phyloP scores from a whole-genome alignment of 2,329 filamentous ascomycete species.

The Shiraia sp. region DNA sequence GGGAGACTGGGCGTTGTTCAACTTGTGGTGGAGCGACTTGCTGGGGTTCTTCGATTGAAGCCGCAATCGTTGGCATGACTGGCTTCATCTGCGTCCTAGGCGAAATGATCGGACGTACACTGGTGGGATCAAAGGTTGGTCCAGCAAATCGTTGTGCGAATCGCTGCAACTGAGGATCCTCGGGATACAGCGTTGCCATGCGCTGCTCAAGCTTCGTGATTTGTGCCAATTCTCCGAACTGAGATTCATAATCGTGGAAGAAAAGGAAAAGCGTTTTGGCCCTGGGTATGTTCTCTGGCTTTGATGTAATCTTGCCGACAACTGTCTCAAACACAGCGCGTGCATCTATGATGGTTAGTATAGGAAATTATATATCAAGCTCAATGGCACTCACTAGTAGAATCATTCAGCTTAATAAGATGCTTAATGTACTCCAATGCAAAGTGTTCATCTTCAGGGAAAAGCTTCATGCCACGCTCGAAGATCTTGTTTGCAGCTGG shows the following conservation, averaged over 20 bases:
- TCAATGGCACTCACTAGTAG: constrained; percentile 71
- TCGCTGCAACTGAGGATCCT: constrained; percentile 74
- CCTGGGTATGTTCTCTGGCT: constrained; percentile 72
- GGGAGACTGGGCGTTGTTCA: constrained; percentile 31
- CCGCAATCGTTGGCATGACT: constrained; percentile 37
- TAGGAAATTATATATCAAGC: constrained; percentile 4
- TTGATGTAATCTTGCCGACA: constrained; percentile 77
- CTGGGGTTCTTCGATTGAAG: constrained; percentile 36
- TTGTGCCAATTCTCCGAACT: constrained; percentile 89
- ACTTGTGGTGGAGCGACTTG: constrained; percentile 20
- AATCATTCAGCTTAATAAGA: constrained; percentile 86
- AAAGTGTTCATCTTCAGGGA: constrained; percentile 91
- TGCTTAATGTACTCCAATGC: constrained; percentile 96
- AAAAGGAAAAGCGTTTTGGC: constrained; percentile 86
- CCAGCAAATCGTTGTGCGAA: constrained; percentile 76
- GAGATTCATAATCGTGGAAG: constrained; percentile 93
- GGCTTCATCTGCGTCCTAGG: constrained; percentile 73
- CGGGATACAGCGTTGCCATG: constrained; percentile 91
- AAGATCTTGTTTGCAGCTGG: constrained; percentile 92
- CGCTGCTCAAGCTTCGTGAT: constrained; percentile 88
- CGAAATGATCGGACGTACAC: constrained; percentile 81
- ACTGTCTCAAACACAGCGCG: constrained; percentile 95
- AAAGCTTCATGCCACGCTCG: constrained; percentile 88
- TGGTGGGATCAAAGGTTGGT: constrained; percentile 75
- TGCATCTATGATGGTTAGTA: constrained; percentile 65